Evolutionary conservation across 257 asterid species (phyloP), one percentile per base, ranked within the genome.

Genomic region (Apocynum venetum): DNA sequence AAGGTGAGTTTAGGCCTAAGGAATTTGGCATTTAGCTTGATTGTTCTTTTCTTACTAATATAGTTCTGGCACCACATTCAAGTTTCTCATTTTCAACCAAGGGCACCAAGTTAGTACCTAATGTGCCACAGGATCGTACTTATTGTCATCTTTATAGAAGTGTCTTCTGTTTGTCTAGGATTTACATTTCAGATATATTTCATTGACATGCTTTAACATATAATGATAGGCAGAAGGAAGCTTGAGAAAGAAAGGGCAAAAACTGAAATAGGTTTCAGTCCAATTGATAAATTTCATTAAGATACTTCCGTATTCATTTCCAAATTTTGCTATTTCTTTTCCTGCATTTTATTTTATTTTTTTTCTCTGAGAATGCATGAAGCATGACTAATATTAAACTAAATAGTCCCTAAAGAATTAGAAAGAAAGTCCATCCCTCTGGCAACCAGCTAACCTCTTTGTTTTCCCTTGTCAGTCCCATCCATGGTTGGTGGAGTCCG

Each of bases 401-500:
- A 66, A 13, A 17, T 41, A 41, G 72, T 60, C 36, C n/a, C 47
- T 36, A 40, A 17, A 65, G 49, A 40, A 13, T 40, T 8, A 36
- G 43, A 61, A 64, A 64, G 46, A 6, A 41, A 41, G 31, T 13
- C 48, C 1, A 40, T 43, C 35, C 46, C 73, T 61, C 69, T 38
- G 1, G 55, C 46, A 61, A 38, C 46, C 43, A n/a, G 10, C 56
- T 41, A 20, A 69, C 46, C 46, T n/a, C 17, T 17, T 73, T 31
- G 9, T 76, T 49, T 48, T 74, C 71, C 43, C 38, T 77, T n/a
- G 80, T 86, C 91, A 95, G 98, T 92, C 98, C 31, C 98, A 95
- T 79, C 96, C 96, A 31, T 95, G 98, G 98, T 64, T 95, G 78
- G 90, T 87, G 6, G 98, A 95, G 71, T 82, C 96, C 0, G 97